A percentile compares a stretch with the other conserved stretches of the same genome.
These are phyloP conservation scores for Beauveria australis DNA, from an alignment of 2,329 filamentous ascomycete genomes.

Conservation along the genomic window DNA sequence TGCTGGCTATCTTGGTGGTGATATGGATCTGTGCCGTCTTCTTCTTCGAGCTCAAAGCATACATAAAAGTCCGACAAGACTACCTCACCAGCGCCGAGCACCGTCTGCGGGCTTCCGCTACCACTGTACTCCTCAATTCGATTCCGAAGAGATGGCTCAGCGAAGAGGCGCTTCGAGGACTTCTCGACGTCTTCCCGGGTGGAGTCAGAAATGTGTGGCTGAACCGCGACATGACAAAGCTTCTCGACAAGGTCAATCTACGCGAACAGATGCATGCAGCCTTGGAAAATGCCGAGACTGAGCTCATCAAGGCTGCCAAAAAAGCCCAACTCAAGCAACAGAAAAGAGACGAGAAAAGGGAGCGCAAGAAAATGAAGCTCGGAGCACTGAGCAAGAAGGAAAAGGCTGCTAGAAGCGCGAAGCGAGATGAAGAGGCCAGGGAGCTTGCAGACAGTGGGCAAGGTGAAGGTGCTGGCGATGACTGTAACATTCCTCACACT, in stretches of 20 bases:
- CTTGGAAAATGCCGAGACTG: slow-evolving; percentile 77
- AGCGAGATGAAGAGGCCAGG: slow-evolving; percentile 41
- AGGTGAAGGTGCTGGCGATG: slow-evolving; percentile 44
- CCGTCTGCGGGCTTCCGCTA: slow-evolving; percentile 84
- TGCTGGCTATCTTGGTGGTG: slow-evolving; percentile 71
- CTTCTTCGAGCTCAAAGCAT: slow-evolving; percentile 77
- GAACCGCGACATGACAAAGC: slow-evolving; percentile 76
- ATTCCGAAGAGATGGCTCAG: slow-evolving; percentile 89
- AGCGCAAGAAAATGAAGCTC: slow-evolving; percentile 43
- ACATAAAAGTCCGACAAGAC: slow-evolving; percentile 87
- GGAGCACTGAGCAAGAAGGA: slow-evolving; percentile 45
- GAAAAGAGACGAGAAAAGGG: slow-evolving; percentile 55
- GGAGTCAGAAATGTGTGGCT: slow-evolving; percentile 96
- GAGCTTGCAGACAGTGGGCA: slow-evolving; percentile 39
- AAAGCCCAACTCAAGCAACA: slow-evolving; percentile 66
- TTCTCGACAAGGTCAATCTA: slow-evolving; percentile 75
- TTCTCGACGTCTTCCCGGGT: slow-evolving; percentile 95
- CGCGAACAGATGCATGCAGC: slow-evolving; percentile 62
- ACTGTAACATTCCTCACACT: slow-evolving; percentile 45
- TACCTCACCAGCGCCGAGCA: slow-evolving; percentile 94
- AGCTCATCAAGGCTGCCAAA: slow-evolving; percentile 72
- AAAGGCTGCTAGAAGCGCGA: slow-evolving; percentile 35
- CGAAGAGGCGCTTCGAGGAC: slow-evolving; percentile 66
- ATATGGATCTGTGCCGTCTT: slow-evolving; percentile 81
- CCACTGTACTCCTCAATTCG: slow-evolving; percentile 84